Evolutionary conservation across 257 asterid species (phyloP).

Genomic region (Datura wrightii): DNA sequence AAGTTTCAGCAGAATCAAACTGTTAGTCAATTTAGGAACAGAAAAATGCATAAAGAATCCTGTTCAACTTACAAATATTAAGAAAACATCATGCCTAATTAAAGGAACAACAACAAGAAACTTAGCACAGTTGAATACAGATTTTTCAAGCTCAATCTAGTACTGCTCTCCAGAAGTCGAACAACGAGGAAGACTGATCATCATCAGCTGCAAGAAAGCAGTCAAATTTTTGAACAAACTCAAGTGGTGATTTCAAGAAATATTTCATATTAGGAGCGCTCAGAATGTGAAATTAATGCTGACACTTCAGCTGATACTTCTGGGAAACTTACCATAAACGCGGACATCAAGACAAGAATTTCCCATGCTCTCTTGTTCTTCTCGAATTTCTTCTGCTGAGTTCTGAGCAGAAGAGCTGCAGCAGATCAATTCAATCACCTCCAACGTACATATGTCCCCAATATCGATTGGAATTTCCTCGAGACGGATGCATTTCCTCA

Average conservation of each 20-base stretch:
- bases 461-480: conserved; percentile 38
- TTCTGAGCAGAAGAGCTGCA: conserved; percentile 38
- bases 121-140: background rate
- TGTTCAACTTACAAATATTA: background rate
- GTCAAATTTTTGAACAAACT: conserved; percentile 17
- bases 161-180: conserved; percentile 26
- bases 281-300: background rate
- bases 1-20: background rate
- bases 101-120: background rate
- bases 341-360: conserved; percentile 39
- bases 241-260: background rate
- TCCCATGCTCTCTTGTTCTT: conserved; percentile 44
- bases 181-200: conserved; percentile 5
- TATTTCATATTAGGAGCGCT: background rate
- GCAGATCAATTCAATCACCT: conserved; percentile 38
- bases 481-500: conserved; percentile 23
- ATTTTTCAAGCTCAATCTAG: background rate
- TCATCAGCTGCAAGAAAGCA: conserved; percentile 18
- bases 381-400: conserved; percentile 42
- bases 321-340: background rate
- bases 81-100: background rate
- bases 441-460: conserved; percentile 37
- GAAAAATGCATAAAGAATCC: background rate
- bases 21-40: background rate
- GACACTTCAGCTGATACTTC: background rate